Evolutionary conservation across 495 filamentous ascomycete species (phyloP).

Genomic region (Aspergillus indologenus): DNA sequence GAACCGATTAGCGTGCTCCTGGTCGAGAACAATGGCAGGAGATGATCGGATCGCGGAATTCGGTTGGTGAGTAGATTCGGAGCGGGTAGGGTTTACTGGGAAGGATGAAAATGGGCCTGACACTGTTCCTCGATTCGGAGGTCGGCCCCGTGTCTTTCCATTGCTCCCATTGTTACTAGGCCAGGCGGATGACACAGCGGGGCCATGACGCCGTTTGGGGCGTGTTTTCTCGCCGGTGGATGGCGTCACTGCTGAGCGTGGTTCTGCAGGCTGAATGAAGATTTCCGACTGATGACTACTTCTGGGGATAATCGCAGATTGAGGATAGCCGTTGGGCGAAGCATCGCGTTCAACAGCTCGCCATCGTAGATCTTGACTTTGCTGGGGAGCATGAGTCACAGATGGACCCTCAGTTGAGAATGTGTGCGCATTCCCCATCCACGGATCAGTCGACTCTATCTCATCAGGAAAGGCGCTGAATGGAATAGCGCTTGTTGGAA

Average conservation of each 20-base stretch:
- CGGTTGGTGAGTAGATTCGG: conserved; percentile 32
- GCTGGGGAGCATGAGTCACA: conserved; percentile 26
- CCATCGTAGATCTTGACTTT: conserved; percentile 46
- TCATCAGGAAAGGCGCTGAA: conserved; percentile 59
- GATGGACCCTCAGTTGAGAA: conserved; percentile 27
- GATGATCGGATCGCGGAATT: conserved; percentile 28
- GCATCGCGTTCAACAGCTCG: conserved; percentile 48
- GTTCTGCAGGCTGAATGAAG: conserved; percentile 50
- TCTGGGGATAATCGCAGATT: conserved; percentile 74
- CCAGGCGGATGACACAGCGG: conserved; percentile 95
- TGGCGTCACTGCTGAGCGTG: conserved; percentile 68
- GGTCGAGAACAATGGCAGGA: conserved; percentile 25
- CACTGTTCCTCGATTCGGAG: conserved; percentile 73
- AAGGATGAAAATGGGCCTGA: conserved; percentile 84
- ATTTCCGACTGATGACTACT: conserved; percentile 48
- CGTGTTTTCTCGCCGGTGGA: conserved; percentile 51
- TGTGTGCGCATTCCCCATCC: conserved; percentile 48
- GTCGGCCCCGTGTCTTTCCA: conserved; percentile 79
- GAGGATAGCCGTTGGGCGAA: conserved; percentile 67
- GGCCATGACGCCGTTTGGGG: conserved; percentile 74
- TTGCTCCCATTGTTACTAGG: conserved; percentile 62
- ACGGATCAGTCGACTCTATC: conserved; percentile 48
- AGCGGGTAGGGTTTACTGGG: conserved; percentile 62
- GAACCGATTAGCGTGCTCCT: conserved; percentile 22
- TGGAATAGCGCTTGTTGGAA: conserved; percentile 60